A percentile compares a stretch with the other conserved stretches of the same genome.
These are phyloP conservation scores for Allomyces arbusculus DNA, from an alignment of 192 early-diverging fungal genomes.

Conservation along the genomic window DNA sequence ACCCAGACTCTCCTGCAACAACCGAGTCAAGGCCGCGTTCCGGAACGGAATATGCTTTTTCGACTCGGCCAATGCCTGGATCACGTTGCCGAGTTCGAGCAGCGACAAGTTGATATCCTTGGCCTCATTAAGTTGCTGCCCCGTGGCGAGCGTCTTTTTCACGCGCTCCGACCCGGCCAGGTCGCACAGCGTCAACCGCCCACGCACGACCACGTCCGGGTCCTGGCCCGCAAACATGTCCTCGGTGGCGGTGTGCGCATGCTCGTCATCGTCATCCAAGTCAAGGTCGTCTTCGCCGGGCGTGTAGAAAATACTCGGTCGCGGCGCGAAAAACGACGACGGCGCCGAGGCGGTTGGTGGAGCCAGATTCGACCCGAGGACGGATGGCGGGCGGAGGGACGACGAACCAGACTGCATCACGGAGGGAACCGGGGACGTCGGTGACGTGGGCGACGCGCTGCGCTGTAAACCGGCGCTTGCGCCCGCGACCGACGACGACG, in stretches of 20 bases:
- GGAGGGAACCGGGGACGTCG: background rate
- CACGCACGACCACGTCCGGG: constrained; percentile 7
- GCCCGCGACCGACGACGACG: background rate
- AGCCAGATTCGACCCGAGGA: too few species aligned
- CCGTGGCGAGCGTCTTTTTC: constrained; percentile 37
- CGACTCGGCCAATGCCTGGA: constrained; percentile 52
- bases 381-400: background rate
- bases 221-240: background rate
- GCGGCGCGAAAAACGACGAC: background rate
- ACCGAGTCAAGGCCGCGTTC: constrained; percentile 44
- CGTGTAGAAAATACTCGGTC: too few species aligned
- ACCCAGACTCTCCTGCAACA: constrained; percentile 46
- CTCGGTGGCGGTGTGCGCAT: background rate
- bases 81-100: constrained; percentile 57
- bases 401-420: background rate
- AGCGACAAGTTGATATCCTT: constrained; percentile 67
- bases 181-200: constrained; percentile 56
- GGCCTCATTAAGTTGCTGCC: constrained; percentile 51
- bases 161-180: constrained; percentile 57
- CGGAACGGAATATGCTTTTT: constrained; percentile 29
- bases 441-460: too few species aligned
- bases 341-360: background rate
- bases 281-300: too few species aligned
- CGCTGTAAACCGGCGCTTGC: background rate
- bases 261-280: background rate